These are phyloP conservation scores for Maudiozyma humilis DNA, from an alignment of 1,139 yeast species.

Conservation along the genomic window DNA sequence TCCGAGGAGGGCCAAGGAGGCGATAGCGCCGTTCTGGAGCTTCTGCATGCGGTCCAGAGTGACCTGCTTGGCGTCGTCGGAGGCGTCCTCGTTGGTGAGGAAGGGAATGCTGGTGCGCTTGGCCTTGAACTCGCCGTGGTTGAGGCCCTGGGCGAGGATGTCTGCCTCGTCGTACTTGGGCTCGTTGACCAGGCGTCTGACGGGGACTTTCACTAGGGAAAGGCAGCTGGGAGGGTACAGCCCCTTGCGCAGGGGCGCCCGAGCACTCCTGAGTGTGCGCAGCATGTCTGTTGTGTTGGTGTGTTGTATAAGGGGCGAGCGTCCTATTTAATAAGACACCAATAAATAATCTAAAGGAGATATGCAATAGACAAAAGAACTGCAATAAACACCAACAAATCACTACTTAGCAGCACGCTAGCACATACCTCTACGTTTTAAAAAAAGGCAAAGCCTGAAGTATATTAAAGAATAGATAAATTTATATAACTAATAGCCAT, in stretches of 20 bases:
- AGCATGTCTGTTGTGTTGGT: too few species aligned
- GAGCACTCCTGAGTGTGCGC: too few species aligned
- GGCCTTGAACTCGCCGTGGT: slow-evolving; percentile 19
- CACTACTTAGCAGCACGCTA: neutral
- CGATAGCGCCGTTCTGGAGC: neutral
- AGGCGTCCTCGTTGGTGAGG: slow-evolving; percentile 14
- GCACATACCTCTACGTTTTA: neutral
- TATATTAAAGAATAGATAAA: slow-evolving; percentile 1
- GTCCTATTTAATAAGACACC: too few species aligned
- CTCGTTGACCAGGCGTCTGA: slow-evolving; percentile 10
- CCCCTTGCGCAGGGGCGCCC: neutral
- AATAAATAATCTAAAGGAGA: too few species aligned
- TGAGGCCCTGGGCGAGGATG: slow-evolving; percentile 21
- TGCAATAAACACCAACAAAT: neutral
- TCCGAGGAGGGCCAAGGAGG: neutral
- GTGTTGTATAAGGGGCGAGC: too few species aligned
- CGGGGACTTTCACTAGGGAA: neutral
- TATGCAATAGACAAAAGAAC: neutral
- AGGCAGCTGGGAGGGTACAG: neutral
- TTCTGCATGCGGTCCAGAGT: slow-evolving; percentile 8
- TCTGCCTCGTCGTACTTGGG: slow-evolving; percentile 30
- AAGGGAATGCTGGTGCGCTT: slow-evolving; percentile 11
- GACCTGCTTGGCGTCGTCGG: slow-evolving; percentile 1
- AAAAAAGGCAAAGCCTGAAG: slow-evolving; percentile 2
- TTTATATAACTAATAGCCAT: neutral